These are phyloP conservation scores for Sarocladium brachiariae DNA, from an alignment of 2,329 filamentous ascomycete species.

Conservation along the genomic window DNA sequence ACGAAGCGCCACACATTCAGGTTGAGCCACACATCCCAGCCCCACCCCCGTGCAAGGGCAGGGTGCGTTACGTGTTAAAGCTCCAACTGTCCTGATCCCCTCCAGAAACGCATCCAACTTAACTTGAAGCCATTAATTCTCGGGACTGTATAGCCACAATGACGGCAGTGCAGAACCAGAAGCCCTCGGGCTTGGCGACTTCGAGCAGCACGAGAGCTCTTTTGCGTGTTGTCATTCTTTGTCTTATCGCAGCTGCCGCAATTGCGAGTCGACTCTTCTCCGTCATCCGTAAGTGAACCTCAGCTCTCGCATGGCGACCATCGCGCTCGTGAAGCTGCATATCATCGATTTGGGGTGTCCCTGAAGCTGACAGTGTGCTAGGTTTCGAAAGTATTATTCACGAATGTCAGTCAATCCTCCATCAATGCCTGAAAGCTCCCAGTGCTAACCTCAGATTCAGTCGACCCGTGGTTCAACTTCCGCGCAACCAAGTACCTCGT, in stretches of 20 bases:
- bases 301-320: background rate
- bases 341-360: background rate
- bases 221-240: constrained; percentile 82
- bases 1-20: constrained; percentile 9
- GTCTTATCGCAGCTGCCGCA: constrained; percentile 83
- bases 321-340: background rate
- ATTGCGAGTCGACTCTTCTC: constrained; percentile 94
- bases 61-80: constrained; percentile 6
- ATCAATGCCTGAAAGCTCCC: constrained; percentile 2
- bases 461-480: constrained; percentile 99
- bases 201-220: constrained; percentile 78
- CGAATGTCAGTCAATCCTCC: constrained; percentile 67
- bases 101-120: constrained; percentile 17
- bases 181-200: constrained; percentile 66
- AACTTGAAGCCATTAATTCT: constrained; percentile 10
- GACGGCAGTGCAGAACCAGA: constrained; percentile 36
- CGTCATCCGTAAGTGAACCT: constrained; percentile 73
- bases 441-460: constrained; percentile 41
- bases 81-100: constrained; percentile 8
- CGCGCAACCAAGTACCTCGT: constrained; percentile 96
- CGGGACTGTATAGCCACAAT: constrained; percentile 28
- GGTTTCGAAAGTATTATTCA: constrained; percentile 99
- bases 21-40: constrained; percentile 11
- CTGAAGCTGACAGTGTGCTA: constrained; percentile 25
- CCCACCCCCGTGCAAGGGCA: background rate